Conservation (phyloP, 2,329 filamentous ascomycete genomes). For the Beauveria australis region DNA sequence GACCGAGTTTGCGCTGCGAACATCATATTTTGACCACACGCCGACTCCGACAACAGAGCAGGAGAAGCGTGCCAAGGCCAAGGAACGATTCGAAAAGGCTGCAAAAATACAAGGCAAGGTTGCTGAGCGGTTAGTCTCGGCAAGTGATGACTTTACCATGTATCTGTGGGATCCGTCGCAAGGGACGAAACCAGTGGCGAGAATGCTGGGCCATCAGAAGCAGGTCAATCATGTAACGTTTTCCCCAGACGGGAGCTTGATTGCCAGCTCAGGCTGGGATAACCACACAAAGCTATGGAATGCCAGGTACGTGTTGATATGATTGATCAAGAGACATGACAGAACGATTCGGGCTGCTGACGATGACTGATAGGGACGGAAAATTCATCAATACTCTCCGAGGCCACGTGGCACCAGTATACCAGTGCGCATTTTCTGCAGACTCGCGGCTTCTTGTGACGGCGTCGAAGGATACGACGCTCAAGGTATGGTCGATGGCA, state of each 20-base stretch:
- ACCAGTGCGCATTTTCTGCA: constrained; percentile 85
- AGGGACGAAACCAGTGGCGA: constrained; percentile 75
- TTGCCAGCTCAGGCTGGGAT: constrained; percentile 86
- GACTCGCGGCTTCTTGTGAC: constrained; percentile 86
- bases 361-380: constrained; percentile 39
- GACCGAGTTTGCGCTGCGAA: constrained; percentile 82
- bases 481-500: constrained; percentile 90
- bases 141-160: constrained; percentile 93
- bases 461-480: constrained; percentile 81
- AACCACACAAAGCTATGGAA: constrained; percentile 94
- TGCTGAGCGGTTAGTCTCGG: constrained; percentile 78
- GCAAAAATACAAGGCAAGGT: constrained; percentile 68
- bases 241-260: constrained; percentile 78
- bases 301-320: constrained; percentile 44
- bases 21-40: constrained; percentile 79
- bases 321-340: constrained; percentile 32
- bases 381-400: constrained; percentile 82
- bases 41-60: constrained; percentile 58
- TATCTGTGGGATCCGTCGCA: constrained; percentile 83
- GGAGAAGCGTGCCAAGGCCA: constrained; percentile 66
- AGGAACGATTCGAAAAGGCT: constrained; percentile 76
- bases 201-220: constrained; percentile 90
- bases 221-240: constrained; percentile 94
- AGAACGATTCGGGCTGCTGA: constrained; percentile 16
- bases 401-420: constrained; percentile 84